A percentile compares a stretch with the other conserved stretches of the same genome.
phyloP scores from a whole-genome alignment of 2,329 filamentous ascomycete genomes.

The Parastagonospora nodorum region DNA sequence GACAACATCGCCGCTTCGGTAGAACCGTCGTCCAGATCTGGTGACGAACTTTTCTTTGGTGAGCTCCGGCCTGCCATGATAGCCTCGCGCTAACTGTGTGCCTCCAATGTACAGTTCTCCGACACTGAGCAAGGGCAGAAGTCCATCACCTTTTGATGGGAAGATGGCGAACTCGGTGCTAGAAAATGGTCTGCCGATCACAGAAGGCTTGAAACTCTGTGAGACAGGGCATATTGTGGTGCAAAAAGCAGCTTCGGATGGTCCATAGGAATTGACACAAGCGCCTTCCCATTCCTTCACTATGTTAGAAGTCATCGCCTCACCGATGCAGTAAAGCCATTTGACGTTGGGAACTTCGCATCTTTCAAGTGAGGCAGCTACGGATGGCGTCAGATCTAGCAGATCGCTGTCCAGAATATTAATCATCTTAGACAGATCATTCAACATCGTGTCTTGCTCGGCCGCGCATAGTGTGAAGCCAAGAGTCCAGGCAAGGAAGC shows the following conservation, averaged over 20 bases:
- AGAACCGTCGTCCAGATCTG: conserved; percentile 39
- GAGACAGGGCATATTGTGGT: conserved; percentile 48
- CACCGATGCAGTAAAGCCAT: conserved; percentile 53
- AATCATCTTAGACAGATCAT: conserved; percentile 44
- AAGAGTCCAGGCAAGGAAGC: conserved; percentile 52
- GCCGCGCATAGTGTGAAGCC: conserved; percentile 51
- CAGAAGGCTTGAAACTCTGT: conserved; percentile 37
- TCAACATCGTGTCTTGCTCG: conserved; percentile 45
- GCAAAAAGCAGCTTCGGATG: conserved; percentile 52
- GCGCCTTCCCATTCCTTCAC: conserved; percentile 45
- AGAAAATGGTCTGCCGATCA: conserved; percentile 51
- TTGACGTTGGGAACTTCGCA: conserved; percentile 44
- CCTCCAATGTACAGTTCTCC: conserved; percentile 56
- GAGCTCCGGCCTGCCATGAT: conserved; percentile 44
- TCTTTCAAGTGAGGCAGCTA: conserved; percentile 44
- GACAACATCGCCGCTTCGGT: conserved; percentile 46
- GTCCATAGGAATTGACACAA: conserved; percentile 53
- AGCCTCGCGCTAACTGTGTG: conserved; percentile 52
- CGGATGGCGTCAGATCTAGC: conserved; percentile 51
- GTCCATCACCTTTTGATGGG: conserved; percentile 30
- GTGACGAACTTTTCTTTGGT: conserved; percentile 39
- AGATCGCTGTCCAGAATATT: conserved; percentile 43
- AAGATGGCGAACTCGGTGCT: conserved; percentile 49
- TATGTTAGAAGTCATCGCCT: conserved; percentile 49
- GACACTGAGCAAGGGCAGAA: conserved; percentile 46